Conservation (phyloP, 192 early-diverging fungal species). For the Diversispora eburnea region DNA sequence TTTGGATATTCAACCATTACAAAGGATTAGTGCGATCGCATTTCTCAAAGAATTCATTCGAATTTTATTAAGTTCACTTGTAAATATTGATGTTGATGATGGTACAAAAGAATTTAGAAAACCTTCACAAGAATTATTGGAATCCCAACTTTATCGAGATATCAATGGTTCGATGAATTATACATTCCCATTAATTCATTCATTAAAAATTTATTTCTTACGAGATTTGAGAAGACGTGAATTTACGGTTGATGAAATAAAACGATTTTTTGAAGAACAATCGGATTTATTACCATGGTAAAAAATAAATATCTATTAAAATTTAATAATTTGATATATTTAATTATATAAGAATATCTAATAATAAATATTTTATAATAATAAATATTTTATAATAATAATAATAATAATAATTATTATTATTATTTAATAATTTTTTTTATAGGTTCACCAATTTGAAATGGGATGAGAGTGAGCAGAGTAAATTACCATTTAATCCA, state of each 20-base stretch:
- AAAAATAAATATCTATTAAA: no score
- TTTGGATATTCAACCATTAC: slow-evolving; percentile 9
- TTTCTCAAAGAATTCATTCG: slow-evolving; percentile 26
- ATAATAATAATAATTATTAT: no score
- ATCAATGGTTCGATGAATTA: slow-evolving; percentile 3
- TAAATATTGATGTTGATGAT: no score
- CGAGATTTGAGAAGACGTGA: slow-evolving; percentile 16
- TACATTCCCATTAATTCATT: slow-evolving; percentile 14
- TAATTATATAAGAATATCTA: no score
- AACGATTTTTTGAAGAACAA: slow-evolving; percentile 14
- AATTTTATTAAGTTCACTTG: neutral
- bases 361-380: no score
- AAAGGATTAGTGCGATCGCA: slow-evolving; percentile 25
- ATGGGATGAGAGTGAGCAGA: neutral
- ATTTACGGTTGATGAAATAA: slow-evolving; percentile 14
- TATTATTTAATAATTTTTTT: no score
- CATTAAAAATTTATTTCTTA: slow-evolving; percentile 27
- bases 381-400: no score
- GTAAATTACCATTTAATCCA: slow-evolving; percentile 27
- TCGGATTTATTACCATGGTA: neutral
- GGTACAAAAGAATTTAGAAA: neutral
- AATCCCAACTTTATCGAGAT: neutral
- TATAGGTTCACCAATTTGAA: neutral
- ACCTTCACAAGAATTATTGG: no score
- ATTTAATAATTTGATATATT: no score